These are phyloP conservation scores for Prunus yedoensis DNA, from an alignment of 331 rosid genomes.

Conservation along the genomic window DNA sequence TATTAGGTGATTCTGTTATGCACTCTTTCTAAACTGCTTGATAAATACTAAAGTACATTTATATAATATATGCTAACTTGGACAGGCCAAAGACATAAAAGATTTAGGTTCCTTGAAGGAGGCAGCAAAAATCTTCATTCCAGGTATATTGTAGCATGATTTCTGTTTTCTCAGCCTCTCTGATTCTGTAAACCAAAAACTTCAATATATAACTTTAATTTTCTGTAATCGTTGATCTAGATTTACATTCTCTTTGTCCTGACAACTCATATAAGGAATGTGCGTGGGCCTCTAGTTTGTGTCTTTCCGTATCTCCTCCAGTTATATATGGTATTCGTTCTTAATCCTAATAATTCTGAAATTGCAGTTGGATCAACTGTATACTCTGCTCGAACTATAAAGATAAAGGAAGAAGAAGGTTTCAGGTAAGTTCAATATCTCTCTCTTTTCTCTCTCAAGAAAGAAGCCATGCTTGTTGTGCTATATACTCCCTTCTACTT, in stretches of 20 bases:
- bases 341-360: constrained; percentile 21
- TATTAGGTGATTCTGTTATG: too few species aligned
- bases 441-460: background rate
- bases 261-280: background rate
- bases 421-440: constrained; percentile 50
- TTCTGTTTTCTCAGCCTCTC: constrained; percentile 10
- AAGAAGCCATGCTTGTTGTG: background rate
- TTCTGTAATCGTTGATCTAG: constrained; percentile 9
- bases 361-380: constrained; percentile 71
- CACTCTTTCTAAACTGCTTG: too few species aligned
- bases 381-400: constrained; percentile 74
- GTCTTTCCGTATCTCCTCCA: constrained; percentile 17
- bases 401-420: constrained; percentile 83
- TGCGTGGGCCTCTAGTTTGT: background rate
- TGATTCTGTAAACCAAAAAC: background rate
- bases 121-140: constrained; percentile 75
- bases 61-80: constrained; percentile 27
- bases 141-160: constrained; percentile 48
- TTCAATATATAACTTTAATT: background rate
- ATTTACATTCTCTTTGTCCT: background rate
- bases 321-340: constrained; percentile 26
- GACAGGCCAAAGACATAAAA: constrained; percentile 86
- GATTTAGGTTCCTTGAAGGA: constrained; percentile 92
- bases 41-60: constrained; percentile 20
- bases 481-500: background rate